A percentile compares a stretch with the other conserved stretches of the same genome.
Evolutionary conservation across 2,329 filamentous ascomycete genomes (phyloP).

Genomic region (Shiraia bambusicola): DNA sequence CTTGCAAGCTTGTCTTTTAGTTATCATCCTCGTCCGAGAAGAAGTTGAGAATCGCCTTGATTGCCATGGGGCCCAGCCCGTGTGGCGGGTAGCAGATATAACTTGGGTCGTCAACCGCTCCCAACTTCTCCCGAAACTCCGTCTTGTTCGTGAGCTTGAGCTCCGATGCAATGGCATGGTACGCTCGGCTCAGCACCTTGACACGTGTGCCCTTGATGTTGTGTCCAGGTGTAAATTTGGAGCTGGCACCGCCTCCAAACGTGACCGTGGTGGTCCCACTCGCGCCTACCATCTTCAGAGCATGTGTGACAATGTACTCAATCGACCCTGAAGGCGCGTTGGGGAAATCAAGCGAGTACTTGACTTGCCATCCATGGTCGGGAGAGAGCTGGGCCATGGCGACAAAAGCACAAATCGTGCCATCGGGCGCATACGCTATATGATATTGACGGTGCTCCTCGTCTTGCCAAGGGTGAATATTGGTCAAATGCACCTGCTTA

Average conservation of each 20-base stretch:
- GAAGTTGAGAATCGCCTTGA: constrained; percentile 85
- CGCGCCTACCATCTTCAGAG: constrained; percentile 62
- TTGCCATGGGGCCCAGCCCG: constrained; percentile 77
- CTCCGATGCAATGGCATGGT: constrained; percentile 77
- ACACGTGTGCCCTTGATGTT: constrained; percentile 79
- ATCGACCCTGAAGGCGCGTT: constrained; percentile 83
- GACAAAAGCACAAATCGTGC: constrained; percentile 74
- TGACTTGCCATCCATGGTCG: constrained; percentile 86
- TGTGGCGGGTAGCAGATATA: constrained; percentile 90
- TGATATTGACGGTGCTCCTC: constrained; percentile 82
- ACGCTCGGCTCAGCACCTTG: constrained; percentile 78
- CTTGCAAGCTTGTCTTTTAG: constrained; percentile 13
- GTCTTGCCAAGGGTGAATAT: constrained; percentile 87
- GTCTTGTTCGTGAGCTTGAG: constrained; percentile 81
- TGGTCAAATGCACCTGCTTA: constrained; percentile 84
- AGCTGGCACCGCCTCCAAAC: constrained; percentile 80
- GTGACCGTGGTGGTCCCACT: constrained; percentile 69
- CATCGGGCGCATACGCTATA: constrained; percentile 71
- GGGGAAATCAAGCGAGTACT: constrained; percentile 94
- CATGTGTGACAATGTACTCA: constrained; percentile 75
- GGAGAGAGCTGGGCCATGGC: constrained; percentile 80
- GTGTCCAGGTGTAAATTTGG: constrained; percentile 73
- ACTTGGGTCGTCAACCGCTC: constrained; percentile 77
- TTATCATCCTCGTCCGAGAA: constrained; percentile 68
- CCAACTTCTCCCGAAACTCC: constrained; percentile 89